Conservation (phyloP, 495 filamentous ascomycete genomes). For the Pseudotulostoma volvatum region DNA sequence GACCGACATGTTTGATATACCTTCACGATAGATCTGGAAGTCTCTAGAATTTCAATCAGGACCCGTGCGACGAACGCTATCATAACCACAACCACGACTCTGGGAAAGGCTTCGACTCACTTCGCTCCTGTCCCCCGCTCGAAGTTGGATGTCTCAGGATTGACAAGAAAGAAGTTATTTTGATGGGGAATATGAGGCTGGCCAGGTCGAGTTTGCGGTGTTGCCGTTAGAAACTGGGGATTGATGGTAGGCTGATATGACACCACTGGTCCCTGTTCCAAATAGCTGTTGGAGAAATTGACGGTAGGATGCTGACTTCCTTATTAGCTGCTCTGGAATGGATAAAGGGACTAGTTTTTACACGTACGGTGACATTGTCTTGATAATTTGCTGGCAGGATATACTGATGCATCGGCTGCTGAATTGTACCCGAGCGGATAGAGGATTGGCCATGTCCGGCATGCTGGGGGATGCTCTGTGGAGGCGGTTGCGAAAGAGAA, state of each 20-base stretch:
- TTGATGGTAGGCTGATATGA: constrained; percentile 24
- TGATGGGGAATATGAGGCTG: constrained; percentile 8
- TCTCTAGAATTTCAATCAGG: too few relatives aligned
- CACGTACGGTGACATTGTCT: background rate
- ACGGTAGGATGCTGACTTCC: constrained; percentile 14
- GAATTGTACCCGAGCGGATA: constrained; percentile 1
- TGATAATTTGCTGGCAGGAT: constrained; percentile 2
- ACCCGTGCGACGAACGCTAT: too few relatives aligned
- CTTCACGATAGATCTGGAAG: background rate
- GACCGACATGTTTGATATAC: background rate
- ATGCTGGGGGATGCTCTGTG: constrained; percentile 14
- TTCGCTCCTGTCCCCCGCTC: constrained; percentile 12
- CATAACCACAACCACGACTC: too few relatives aligned
- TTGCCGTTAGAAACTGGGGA: constrained; percentile 23
- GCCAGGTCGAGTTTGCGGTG: constrained; percentile 11
- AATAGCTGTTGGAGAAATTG: constrained; percentile 19
- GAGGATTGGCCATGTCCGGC: background rate
- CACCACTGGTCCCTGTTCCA: constrained; percentile 11
- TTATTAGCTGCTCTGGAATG: background rate
- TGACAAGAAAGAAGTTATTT: constrained; percentile 18
- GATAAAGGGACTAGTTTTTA: background rate
- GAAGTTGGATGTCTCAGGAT: constrained; percentile 11
- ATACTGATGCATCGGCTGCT: constrained; percentile 3
- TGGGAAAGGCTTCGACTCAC: too few relatives aligned
- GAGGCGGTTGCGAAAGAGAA: constrained; percentile 9